phyloP scores from a whole-genome alignment of 495 filamentous ascomycete genomes.

The Sabuloglossum arenarium region DNA sequence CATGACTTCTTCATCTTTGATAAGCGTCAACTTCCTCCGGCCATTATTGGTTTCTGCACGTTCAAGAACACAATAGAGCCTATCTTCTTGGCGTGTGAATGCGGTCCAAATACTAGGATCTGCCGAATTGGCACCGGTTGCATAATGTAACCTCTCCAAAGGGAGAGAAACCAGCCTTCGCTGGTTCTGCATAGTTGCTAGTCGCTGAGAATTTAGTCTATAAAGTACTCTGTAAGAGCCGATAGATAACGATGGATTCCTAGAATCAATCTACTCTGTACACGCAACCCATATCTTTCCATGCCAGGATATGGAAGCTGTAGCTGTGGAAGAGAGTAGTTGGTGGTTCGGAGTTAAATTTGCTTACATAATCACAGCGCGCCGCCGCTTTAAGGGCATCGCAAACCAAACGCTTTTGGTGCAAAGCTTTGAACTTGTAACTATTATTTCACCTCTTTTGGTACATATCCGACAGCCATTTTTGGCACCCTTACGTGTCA shows the following conservation, averaged over 20 bases:
- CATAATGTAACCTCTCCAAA: neutral
- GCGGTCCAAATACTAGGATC: neutral
- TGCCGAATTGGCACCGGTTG: neutral
- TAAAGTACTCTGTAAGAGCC: neutral
- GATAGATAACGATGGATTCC: neutral
- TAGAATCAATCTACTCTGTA: too few relatives aligned
- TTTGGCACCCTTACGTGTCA: neutral
- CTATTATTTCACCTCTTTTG: neutral
- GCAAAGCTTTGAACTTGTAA: neutral
- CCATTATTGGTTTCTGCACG: conserved; percentile 7
- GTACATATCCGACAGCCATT: neutral
- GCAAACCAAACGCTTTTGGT: neutral
- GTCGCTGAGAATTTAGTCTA: neutral
- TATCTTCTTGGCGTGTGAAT: conserved; percentile 3
- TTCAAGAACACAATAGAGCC: conserved; percentile 18
- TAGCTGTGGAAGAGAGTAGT: neutral
- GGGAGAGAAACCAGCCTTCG: neutral
- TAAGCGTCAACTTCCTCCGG: conserved; percentile 16
- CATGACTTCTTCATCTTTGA: conserved; percentile 19
- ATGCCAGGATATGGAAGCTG: neutral
- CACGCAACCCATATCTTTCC: too few relatives aligned
- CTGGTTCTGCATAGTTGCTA: neutral
- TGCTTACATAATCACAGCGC: neutral
- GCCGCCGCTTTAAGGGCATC: neutral
- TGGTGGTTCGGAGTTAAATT: neutral